phyloP scores from a whole-genome alignment of 208 protist genomes.

The Entamoeba nuttalli region DNA sequence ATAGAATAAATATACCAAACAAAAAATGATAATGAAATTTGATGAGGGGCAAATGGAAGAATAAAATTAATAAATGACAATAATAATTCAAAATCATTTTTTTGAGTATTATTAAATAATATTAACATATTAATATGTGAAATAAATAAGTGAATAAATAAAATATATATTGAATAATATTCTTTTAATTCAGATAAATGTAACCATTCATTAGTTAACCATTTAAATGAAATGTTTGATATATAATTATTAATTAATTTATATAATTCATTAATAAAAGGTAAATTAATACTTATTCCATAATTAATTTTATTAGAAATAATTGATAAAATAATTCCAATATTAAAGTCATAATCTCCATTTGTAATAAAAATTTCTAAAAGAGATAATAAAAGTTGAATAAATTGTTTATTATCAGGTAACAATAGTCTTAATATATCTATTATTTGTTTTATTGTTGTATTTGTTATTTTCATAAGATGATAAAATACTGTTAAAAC shows the following conservation, averaged over 20 bases:
- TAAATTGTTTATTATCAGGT: background rate
- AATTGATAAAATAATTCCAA: background rate
- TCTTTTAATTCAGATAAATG: background rate
- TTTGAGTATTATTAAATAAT: background rate
- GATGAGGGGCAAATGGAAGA: background rate
- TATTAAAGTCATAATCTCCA: background rate
- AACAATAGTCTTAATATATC: background rate
- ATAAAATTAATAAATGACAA: background rate
- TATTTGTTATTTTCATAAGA: background rate
- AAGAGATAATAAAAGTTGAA: background rate
- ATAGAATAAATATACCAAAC: background rate
- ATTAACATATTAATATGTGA: background rate
- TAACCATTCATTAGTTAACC: background rate
- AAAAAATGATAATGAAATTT: background rate
- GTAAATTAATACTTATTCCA: background rate
- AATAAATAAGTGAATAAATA: background rate
- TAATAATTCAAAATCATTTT: background rate
- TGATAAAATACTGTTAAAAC: background rate
- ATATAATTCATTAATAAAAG: background rate
- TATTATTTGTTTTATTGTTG: background rate
- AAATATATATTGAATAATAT: background rate
- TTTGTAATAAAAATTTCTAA: background rate
- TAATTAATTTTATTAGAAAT: background rate
- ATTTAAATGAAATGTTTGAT: background rate
- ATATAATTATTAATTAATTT: background rate